Base-by-base conservation (phyloP, 1,284 basidiomycete species). In the Exobasidium cylindrosporum region DNA sequence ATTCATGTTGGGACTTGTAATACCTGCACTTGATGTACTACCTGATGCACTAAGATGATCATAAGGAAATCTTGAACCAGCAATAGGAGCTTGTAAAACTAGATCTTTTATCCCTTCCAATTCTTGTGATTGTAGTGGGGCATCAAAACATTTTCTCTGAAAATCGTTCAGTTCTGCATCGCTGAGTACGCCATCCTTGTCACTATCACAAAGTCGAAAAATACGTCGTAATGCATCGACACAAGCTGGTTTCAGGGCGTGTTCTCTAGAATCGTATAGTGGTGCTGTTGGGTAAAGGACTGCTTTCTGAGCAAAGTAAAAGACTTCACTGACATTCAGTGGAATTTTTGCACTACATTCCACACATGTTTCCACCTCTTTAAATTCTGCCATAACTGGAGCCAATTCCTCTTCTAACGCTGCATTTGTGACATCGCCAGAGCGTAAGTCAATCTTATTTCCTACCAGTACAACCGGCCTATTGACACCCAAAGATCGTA, bases 241-340 rank as follows among this genome's bases (percentile, higher is more conserved):
- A 77, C 93, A 97, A 58, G 91, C 90, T 5, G 92, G 91, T 84
- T 97, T 97, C 55, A 79, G 69, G 4, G 68, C 68, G 82, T 97
- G 95, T 75, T 96, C 91, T 77, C 93, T 84, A 5, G 93, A 96
- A 81, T 98, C 50, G 81, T 98, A 98, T 26, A 98, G 83, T 3
- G 95, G 95, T 5, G 96, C 95, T 4, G 94, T 96, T 1, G 96
- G 95, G 80, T 97, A 92, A 17, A 97, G 84, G 28, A 98, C 96
- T 4, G 96, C 96, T 80, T 97, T 97, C 82, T 97, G 95, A 0
- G 96, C 95, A 81, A 97, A 97, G 81, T 96, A 97, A 83, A 98
- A 96, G n/a, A 97, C 92, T 81, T 97, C 95, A 31, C 92, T 94
- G 55, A 98, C 89, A 82, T 98, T 98, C 88, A 76, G 69, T 10